A percentile compares a stretch with the other conserved stretches of the same genome.
These are phyloP conservation scores for Trichoderma gamsii DNA, from an alignment of 495 filamentous ascomycete genomes.

Conservation along the genomic window DNA sequence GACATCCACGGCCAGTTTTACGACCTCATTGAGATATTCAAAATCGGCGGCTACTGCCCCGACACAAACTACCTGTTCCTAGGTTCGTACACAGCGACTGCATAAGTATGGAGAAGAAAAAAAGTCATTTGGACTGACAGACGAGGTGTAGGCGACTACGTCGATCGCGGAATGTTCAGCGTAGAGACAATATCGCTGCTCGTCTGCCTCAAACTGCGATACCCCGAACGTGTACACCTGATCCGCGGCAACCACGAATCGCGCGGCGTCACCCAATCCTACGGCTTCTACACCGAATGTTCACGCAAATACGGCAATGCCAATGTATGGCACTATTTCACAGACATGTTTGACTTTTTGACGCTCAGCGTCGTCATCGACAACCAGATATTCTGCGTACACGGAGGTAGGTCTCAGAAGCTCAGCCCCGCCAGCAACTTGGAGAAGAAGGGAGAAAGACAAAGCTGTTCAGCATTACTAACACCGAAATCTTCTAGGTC, in stretches of 20 bases:
- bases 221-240: constrained; percentile 83
- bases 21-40: constrained; percentile 98
- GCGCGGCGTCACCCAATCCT: constrained; percentile 94
- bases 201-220: constrained; percentile 88
- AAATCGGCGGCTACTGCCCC: constrained; percentile 91
- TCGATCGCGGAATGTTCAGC: constrained; percentile 93
- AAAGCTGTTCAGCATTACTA: constrained; percentile 13
- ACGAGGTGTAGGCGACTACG: constrained; percentile 70
- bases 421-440: neutral
- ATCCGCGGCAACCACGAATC: constrained; percentile 98
- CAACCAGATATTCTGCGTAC: constrained; percentile 97
- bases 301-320: constrained; percentile 95
- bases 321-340: constrained; percentile 99
- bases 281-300: constrained; percentile 98
- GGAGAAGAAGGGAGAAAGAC: neutral
- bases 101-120: too few species aligned
- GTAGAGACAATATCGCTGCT: constrained; percentile 96
- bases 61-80: constrained; percentile 98
- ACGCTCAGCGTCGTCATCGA: constrained; percentile 96
- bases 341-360: constrained; percentile 98
- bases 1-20: constrained; percentile 99
- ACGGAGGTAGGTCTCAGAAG: constrained; percentile 55
- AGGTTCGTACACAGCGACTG: constrained; percentile 46
- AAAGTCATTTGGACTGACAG: neutral
- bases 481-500: constrained; percentile 39